phyloP scores from a whole-genome alignment of 495 filamentous ascomycete species.

The Neurospora discreta region DNA sequence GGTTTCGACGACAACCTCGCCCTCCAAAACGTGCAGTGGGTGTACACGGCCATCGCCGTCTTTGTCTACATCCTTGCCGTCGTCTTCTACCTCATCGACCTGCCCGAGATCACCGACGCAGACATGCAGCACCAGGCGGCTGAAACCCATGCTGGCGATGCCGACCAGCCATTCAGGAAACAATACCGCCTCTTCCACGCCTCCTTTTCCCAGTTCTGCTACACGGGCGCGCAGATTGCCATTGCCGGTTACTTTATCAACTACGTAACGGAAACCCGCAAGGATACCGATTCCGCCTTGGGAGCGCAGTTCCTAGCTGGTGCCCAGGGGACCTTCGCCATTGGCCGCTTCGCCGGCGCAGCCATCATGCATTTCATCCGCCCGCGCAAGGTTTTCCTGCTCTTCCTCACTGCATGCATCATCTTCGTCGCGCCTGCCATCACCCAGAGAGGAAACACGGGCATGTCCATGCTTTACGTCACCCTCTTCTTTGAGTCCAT shows the following conservation, averaged over 20 bases:
- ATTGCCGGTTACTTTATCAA: slow-evolving; percentile 43
- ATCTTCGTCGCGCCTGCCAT: slow-evolving; percentile 50
- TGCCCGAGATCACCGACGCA: slow-evolving; percentile 65
- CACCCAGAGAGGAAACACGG: slow-evolving; percentile 37
- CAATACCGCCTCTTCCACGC: slow-evolving; percentile 60
- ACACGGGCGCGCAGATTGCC: slow-evolving; percentile 56
- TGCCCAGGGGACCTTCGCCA: slow-evolving; percentile 54
- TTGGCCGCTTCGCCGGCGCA: slow-evolving; percentile 51
- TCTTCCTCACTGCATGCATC: slow-evolving; percentile 39
- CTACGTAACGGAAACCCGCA: slow-evolving; percentile 19
- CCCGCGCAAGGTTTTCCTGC: slow-evolving; percentile 41
- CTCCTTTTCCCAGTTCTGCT: slow-evolving; percentile 58
- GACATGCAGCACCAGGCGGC: slow-evolving; percentile 48
- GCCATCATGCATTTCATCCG: slow-evolving; percentile 37
- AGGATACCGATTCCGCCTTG: slow-evolving; percentile 9
- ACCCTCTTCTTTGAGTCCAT: slow-evolving; percentile 61
- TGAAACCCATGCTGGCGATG: slow-evolving; percentile 28
- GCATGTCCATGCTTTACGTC: slow-evolving; percentile 48
- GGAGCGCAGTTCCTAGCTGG: slow-evolving; percentile 48
- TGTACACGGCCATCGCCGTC: slow-evolving; percentile 59
- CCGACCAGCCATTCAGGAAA: slow-evolving; percentile 43
- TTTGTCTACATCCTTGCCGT: slow-evolving; percentile 56
- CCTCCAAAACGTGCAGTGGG: slow-evolving; percentile 57
- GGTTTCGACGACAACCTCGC: slow-evolving; percentile 38
- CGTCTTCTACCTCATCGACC: slow-evolving; percentile 52